phyloP scores from a whole-genome alignment of 2,329 filamentous ascomycete species.

The Stachybotrys chlorohalonatus region DNA sequence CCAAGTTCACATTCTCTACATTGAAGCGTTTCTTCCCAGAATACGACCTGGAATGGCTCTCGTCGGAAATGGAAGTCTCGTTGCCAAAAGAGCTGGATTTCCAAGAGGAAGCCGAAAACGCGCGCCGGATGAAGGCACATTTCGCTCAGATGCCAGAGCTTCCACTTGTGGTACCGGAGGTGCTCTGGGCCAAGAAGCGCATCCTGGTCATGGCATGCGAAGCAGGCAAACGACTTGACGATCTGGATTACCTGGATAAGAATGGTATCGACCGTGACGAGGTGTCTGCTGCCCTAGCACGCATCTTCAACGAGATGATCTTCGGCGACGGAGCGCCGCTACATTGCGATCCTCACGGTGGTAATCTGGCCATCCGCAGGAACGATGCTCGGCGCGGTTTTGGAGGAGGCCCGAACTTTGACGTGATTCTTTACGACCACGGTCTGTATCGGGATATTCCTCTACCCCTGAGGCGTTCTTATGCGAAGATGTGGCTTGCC shows the following conservation, averaged over 20 bases:
- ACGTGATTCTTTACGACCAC: slow-evolving; percentile 93
- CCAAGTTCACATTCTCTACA: slow-evolving; percentile 79
- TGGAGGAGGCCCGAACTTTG: slow-evolving; percentile 63
- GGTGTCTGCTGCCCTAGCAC: slow-evolving; percentile 81
- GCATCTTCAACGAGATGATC: slow-evolving; percentile 99
- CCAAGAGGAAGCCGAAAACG: slow-evolving; percentile 74
- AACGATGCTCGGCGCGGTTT: slow-evolving; percentile 50
- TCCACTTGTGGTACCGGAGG: slow-evolving; percentile 82
- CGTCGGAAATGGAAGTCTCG: slow-evolving; percentile 84
- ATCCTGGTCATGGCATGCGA: slow-evolving; percentile 96
- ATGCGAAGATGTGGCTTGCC: slow-evolving; percentile 95
- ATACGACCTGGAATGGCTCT: slow-evolving; percentile 95
- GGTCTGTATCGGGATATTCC: slow-evolving; percentile 93
- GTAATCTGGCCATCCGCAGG: slow-evolving; percentile 86
- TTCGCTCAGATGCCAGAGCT: slow-evolving; percentile 65
- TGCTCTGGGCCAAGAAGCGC: slow-evolving; percentile 79
- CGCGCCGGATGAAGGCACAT: slow-evolving; percentile 67
- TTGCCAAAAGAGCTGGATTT: slow-evolving; percentile 91
- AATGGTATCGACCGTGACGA: slow-evolving; percentile 90
- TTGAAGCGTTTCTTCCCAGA: slow-evolving; percentile 93
- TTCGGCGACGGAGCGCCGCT: slow-evolving; percentile 82
- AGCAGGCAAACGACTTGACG: slow-evolving; percentile 77
- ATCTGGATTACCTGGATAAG: slow-evolving; percentile 75
- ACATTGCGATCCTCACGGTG: slow-evolving; percentile 94
- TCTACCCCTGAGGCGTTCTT: slow-evolving; percentile 65